A percentile compares a stretch with the other conserved stretches of the same genome.
Conservation (phyloP, 2,329 filamentous ascomycete species). For the Diaporthe citri region DNA sequence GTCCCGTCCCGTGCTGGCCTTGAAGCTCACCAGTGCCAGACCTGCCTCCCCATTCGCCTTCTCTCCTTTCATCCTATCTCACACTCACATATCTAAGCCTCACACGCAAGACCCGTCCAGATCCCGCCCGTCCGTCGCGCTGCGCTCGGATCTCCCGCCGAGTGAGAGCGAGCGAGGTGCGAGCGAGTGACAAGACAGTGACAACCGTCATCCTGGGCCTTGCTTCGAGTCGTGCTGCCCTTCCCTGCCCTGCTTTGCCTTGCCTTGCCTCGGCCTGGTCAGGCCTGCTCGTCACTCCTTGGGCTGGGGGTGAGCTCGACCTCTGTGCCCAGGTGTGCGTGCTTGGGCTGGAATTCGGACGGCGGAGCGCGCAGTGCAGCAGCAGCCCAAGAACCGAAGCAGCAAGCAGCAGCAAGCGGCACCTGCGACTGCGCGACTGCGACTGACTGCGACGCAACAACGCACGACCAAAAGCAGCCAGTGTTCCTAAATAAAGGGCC, state of each 20-base stretch:
- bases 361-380: not conserved
- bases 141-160: constrained; percentile 13
- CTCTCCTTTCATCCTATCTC: constrained; percentile 22
- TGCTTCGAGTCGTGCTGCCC: constrained; percentile 1
- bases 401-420: not conserved
- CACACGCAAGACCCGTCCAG: constrained; percentile 26
- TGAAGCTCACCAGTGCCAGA: constrained; percentile 17
- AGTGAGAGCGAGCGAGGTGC: constrained; percentile 10
- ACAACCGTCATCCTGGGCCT: constrained; percentile 28
- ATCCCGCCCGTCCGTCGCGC: constrained; percentile 19
- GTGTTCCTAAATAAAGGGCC: constrained; percentile 24
- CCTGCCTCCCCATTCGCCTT: constrained; percentile 30
- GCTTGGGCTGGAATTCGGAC: constrained; percentile 10
- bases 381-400: not conserved
- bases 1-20: not conserved
- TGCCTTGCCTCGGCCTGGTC: not conserved
- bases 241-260: constrained; percentile 1
- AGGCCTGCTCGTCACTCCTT: not conserved
- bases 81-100: constrained; percentile 39
- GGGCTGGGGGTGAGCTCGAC: not conserved
- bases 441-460: not conserved
- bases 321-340: not conserved
- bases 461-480: constrained; percentile 24
- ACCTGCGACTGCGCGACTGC: not conserved
- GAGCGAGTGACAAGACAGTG: constrained; percentile 35